A percentile compares a stretch with the other conserved stretches of the same genome.
phyloP scores from a whole-genome alignment of 345 rosid genomes.

The Cardamine resedifolia region DNA sequence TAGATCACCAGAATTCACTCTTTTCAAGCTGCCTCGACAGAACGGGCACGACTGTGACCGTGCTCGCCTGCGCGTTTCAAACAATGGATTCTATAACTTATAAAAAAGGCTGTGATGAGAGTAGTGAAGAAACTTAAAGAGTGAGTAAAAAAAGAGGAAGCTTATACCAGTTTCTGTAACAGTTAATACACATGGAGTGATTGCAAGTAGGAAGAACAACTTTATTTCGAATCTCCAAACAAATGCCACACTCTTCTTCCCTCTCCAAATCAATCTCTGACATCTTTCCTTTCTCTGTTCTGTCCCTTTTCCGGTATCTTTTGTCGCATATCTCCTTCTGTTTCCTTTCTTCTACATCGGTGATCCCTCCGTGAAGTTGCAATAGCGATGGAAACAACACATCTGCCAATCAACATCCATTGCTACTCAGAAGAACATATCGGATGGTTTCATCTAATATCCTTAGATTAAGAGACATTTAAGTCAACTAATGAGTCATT shows the following conservation, averaged over 20 bases:
- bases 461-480: not conserved
- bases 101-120: not conserved
- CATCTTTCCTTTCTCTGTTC: conserved; percentile 60
- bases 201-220: conserved; percentile 79
- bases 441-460: not conserved
- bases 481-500: not conserved
- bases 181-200: conserved; percentile 80
- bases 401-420: conserved; percentile 45
- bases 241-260: conserved; percentile 94
- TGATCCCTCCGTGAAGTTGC: conserved; percentile 79
- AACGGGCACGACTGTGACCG: conserved; percentile 90
- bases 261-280: conserved; percentile 76
- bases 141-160: not conserved
- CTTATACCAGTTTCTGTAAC: conserved; percentile 71
- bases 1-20: conserved; percentile 74
- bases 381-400: conserved; percentile 83
- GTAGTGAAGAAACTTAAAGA: not conserved
- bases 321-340: conserved; percentile 64
- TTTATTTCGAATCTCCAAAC: conserved; percentile 71
- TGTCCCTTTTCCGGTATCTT: conserved; percentile 53
- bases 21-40: conserved; percentile 76
- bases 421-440: not conserved
- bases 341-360: conserved; percentile 72
- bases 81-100: not conserved
- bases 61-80: conserved; percentile 48